Evolutionary conservation across 495 filamentous ascomycete species (phyloP), one percentile per base, ranked within the genome.

Genomic region (Penicillium bialowiezense): DNA sequence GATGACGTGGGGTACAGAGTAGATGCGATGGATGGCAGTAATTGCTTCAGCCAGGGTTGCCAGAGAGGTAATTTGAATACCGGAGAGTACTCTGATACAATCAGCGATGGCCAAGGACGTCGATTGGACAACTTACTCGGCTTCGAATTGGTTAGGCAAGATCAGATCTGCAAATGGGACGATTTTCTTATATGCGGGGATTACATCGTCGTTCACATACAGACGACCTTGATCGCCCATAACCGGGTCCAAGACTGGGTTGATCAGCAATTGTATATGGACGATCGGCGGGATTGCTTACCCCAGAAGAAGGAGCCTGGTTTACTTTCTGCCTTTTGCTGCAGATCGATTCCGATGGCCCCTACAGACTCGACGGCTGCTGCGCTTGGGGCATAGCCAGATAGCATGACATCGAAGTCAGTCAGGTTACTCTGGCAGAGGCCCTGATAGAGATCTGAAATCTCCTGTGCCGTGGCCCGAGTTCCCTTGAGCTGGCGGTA

Each of bases 121-220:
- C 19, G 19, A 3, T 26, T 26, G 3, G 32, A 8, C 7, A 7
- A 70, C 82, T 55, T 74, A 95, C 91, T 97, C 93, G 19, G 89
- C 89, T 73, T 98, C 93, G 62, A 96, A 98, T 62, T 96, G 92
- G 67, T 98, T 98, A 13, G 93, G 93, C 17, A 97, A 67, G 42
- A 97, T 95, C 51, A 98, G 65, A 63, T 98, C 95, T 4, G 93
- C 95, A 56, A 91, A 78, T 17, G 70, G 69, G 33, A 96, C 72
- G 39, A 95, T 71, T 12, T 74, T 77, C 65, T 87, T 90, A 65
- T 97, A 98, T n/a, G 86, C 88, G 0, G 91, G 90, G 26, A 96
- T 86, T 3, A 93, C 89, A 49, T 93, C 89, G 50, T 90, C 83
- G 18, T 81, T 86, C 38, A 98, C 90, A 65, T 98, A 98, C 17